Conservation (phyloP, 2,329 filamentous ascomycete species). For the Monascus ruber region DNA sequence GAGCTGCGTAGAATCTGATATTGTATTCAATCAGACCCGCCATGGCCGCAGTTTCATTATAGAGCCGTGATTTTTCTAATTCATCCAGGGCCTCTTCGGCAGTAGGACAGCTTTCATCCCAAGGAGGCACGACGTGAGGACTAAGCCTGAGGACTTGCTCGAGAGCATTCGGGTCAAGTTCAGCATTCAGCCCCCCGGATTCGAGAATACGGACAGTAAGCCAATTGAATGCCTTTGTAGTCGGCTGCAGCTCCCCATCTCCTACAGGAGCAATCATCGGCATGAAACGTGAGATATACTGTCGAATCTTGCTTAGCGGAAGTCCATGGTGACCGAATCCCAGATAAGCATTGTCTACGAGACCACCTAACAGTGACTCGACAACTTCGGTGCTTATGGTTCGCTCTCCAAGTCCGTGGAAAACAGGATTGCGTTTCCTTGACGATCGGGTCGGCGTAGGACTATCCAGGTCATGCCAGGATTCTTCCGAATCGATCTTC, state of each 20-base stretch:
- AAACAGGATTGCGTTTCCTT: slow-evolving; percentile 12
- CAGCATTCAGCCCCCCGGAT: slow-evolving; percentile 34
- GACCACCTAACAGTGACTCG: slow-evolving; percentile 42
- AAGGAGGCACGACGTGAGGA: slow-evolving; percentile 20
- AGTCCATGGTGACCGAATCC: slow-evolving; percentile 25
- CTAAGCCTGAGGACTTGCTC: slow-evolving; percentile 27
- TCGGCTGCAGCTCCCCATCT: slow-evolving; percentile 15
- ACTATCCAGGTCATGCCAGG: slow-evolving; percentile 22
- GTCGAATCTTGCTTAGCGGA: slow-evolving; percentile 19
- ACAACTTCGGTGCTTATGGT: slow-evolving; percentile 51
- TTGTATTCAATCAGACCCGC: slow-evolving; percentile 22
- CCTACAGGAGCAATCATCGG: slow-evolving; percentile 8
- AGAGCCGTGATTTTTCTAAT: slow-evolving; percentile 17
- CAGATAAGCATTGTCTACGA: slow-evolving; percentile 35
- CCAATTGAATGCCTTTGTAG: slow-evolving; percentile 22
- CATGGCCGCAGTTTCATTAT: slow-evolving; percentile 23
- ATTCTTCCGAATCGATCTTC: slow-evolving; percentile 23
- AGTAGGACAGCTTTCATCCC: slow-evolving; percentile 13
- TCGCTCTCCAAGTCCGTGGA: slow-evolving; percentile 30
- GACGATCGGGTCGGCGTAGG: slow-evolving; percentile 4
- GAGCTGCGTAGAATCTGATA: slow-evolving; percentile 14
- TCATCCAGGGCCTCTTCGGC: slow-evolving; percentile 10
- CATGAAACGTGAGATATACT: slow-evolving; percentile 11
- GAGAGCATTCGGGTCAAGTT: slow-evolving; percentile 34
- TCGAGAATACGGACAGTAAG: slow-evolving; percentile 41